Evolutionary conservation across 2,329 filamentous ascomycete species (phyloP).

Genomic region (Xylariaceae sp.): DNA sequence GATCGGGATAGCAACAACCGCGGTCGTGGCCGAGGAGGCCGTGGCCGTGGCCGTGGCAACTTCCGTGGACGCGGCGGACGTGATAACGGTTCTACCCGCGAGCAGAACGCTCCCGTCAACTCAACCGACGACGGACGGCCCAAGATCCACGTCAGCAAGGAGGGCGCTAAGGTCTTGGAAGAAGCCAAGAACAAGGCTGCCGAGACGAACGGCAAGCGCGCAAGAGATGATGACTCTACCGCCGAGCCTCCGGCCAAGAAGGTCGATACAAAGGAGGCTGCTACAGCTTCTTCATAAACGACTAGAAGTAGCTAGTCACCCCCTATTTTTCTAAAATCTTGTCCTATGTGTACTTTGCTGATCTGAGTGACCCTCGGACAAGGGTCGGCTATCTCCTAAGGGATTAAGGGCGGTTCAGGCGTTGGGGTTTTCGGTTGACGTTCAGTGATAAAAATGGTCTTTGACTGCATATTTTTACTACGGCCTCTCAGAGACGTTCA

Average conservation of each 20-base stretch:
- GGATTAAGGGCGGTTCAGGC: constrained; percentile 5
- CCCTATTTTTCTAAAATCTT: not conserved
- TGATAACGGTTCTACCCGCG: constrained; percentile 34
- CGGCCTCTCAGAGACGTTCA: not conserved
- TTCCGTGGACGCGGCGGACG: constrained; percentile 38
- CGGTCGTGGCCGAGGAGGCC: constrained; percentile 36
- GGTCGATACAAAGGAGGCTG: constrained; percentile 48
- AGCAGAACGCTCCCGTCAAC: constrained; percentile 30
- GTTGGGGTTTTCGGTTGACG: constrained; percentile 9
- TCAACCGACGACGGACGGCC: constrained; percentile 36
- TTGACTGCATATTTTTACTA: not conserved
- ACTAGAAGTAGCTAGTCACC: not conserved
- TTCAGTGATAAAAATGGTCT: constrained; percentile 1
- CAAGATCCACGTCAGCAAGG: constrained; percentile 42
- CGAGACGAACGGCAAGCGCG: constrained; percentile 47
- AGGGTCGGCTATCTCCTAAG: not conserved
- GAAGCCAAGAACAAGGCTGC: constrained; percentile 22
- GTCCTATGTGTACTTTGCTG: constrained; percentile 7
- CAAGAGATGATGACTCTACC: constrained; percentile 46
- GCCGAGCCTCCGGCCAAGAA: constrained; percentile 56
- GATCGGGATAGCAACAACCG: constrained; percentile 35
- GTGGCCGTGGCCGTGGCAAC: constrained; percentile 40
- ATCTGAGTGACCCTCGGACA: not conserved
- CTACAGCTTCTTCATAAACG: constrained; percentile 21
- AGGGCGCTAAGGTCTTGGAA: constrained; percentile 33